Evolutionary conservation across 768 basidiomycete species (phyloP).

Genomic region (Mycena kentingensis): DNA sequence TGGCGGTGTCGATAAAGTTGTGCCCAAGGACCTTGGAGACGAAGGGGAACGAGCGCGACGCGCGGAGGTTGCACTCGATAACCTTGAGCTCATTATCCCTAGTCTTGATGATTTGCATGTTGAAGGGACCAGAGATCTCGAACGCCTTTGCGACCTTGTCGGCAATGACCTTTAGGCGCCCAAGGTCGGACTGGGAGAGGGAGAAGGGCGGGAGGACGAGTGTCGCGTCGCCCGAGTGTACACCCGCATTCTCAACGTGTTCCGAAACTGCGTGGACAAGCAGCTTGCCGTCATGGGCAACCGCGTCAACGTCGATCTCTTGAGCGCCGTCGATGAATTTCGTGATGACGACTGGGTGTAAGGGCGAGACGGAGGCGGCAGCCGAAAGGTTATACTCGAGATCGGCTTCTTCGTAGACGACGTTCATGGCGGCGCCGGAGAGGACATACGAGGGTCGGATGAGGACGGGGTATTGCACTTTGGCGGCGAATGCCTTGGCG

Average conservation of each 20-base stretch:
- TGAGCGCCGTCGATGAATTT: slow-evolving; percentile 99
- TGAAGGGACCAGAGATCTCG: slow-evolving; percentile 97
- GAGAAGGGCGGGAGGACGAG: slow-evolving; percentile 95
- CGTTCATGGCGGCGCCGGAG: slow-evolving; percentile 99
- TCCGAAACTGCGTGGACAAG: slow-evolving; percentile 96
- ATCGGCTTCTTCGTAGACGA: slow-evolving; percentile 87
- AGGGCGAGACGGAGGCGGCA: slow-evolving; percentile 92
- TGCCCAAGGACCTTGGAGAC: slow-evolving; percentile 97
- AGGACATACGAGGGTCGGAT: slow-evolving; percentile 98
- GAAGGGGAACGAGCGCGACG: slow-evolving; percentile 98
- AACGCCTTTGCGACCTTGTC: slow-evolving; percentile 94
- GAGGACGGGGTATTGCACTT: slow-evolving; percentile 93
- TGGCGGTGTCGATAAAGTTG: slow-evolving; percentile 96
- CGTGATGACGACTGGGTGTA: slow-evolving; percentile 97
- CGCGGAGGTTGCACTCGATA: slow-evolving; percentile 98
- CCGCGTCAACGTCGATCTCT: slow-evolving; percentile 97
- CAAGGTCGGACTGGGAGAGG: slow-evolving; percentile 71
- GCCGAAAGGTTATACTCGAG: slow-evolving; percentile 95
- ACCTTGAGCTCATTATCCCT: slow-evolving; percentile 77
- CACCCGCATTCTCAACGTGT: slow-evolving; percentile 98
- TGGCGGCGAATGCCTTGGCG: slow-evolving; percentile 87
- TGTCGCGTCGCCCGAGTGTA: slow-evolving; percentile 98
- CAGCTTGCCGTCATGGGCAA: slow-evolving; percentile 89
- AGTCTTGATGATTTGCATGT: slow-evolving; percentile 98
- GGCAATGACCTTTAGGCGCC: slow-evolving; percentile 88